Base-by-base conservation (phyloP, 192 early-diverging fungal species). In the Coemansia sp. region DNA sequence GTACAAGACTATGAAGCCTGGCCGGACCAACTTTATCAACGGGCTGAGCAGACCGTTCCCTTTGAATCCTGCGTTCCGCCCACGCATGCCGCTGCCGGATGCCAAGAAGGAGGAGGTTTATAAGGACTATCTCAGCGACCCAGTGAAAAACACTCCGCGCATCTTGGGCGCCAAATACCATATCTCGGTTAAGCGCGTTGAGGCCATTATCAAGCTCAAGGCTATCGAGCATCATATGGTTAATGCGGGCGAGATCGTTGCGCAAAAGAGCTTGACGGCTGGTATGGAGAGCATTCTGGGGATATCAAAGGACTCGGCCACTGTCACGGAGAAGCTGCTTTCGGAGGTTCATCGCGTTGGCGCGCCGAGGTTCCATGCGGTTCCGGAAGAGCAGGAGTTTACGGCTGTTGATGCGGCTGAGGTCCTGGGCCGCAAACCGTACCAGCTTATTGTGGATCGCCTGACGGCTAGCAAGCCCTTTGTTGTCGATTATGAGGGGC, bases 131-230 rank as follows among this genome's bases (percentile, higher is more conserved):
- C 65, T 70, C 33, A 68, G 70, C 1, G 85, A 91, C 61, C 85
- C 87, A 5, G 70, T 77, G 34, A 73, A 63, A 20, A 79, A 79
- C 78, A 91, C 92, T 8, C 89, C 91, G 34, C 86, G 90, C 13
- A 63, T 85, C 26, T 83, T 96, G 53, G 94, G 89, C 16, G 84
- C 83, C 3, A 84, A 86, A 57, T 91, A 85, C 74, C 72, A 73
- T 10, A 70, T 95, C 10, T 92, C 96, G 13, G 87, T 95, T 66
- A 89, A 87, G 65, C 88, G 96, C 43, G 86, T 93, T 8, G 88
- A 95, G 79, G 96, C 94, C n/a, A 90, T 98, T 63, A 70, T 98
- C 35, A 87, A 90, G 55, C 83, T 98, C 53, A 95, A 95, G 77
- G 86, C 89, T 10, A 73, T 90, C 42, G 92, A 92, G 70, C 83